phyloP scores from a whole-genome alignment of 2,329 filamentous ascomycete species.

The Fusarium albosuccineum region DNA sequence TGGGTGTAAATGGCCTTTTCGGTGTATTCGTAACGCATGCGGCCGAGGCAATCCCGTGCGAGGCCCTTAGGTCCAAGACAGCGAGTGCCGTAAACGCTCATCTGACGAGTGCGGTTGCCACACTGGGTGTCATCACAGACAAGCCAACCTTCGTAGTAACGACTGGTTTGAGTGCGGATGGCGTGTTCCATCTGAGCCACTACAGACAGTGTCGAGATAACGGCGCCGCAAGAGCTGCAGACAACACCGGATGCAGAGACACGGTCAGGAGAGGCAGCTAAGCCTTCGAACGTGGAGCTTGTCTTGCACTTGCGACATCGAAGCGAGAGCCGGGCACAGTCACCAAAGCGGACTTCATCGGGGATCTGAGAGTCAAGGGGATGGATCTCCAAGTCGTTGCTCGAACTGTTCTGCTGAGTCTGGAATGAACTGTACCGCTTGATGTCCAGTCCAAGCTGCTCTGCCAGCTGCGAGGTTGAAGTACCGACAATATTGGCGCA shows the following conservation, averaged over 20 bases:
- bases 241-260: slow-evolving; percentile 81
- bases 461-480: slow-evolving; percentile 88
- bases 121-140: slow-evolving; percentile 91
- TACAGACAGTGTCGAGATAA: slow-evolving; percentile 78
- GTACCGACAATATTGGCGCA: slow-evolving; percentile 96
- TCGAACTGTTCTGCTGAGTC: slow-evolving; percentile 62
- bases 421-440: slow-evolving; percentile 77
- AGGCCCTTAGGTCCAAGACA: slow-evolving; percentile 91
- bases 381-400: slow-evolving; percentile 79
- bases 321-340: slow-evolving; percentile 81
- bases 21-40: slow-evolving; percentile 87
- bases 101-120: slow-evolving; percentile 87
- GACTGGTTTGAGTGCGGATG: slow-evolving; percentile 80
- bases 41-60: slow-evolving; percentile 84
- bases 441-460: slow-evolving; percentile 92
- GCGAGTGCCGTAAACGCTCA: slow-evolving; percentile 90
- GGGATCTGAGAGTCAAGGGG: slow-evolving; percentile 95
- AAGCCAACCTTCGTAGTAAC: slow-evolving; percentile 94
- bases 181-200: slow-evolving; percentile 90
- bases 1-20: slow-evolving; percentile 97
- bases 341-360: slow-evolving; percentile 88
- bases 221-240: slow-evolving; percentile 76
- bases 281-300: slow-evolving; percentile 80
- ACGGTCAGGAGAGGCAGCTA: slow-evolving; percentile 68
- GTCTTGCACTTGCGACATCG: slow-evolving; percentile 86